phyloP scores from a whole-genome alignment of 1,284 basidiomycete species.

The Malassezia yamatoensis region DNA sequence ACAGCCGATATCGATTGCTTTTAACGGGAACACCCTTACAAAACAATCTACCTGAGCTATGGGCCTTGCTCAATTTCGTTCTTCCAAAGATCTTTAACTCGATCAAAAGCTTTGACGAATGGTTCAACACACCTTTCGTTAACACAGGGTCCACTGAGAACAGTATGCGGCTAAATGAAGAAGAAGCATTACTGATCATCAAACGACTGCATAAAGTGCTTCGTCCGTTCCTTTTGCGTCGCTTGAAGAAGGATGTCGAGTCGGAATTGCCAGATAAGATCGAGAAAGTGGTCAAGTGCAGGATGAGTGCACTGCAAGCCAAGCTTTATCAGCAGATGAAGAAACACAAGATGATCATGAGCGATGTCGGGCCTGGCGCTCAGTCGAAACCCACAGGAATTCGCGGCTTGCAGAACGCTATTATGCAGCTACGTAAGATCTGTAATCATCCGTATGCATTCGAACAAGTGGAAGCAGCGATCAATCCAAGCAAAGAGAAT shows the following conservation, averaged over 20 bases:
- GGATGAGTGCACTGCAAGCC: conserved; percentile 87
- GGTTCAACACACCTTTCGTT: conserved; percentile 99
- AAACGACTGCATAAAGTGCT: conserved; percentile 96
- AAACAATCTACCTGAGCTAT: conserved; percentile 96
- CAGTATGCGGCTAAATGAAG: conserved; percentile 92
- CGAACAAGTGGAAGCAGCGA: conserved; percentile 82
- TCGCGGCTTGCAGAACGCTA: conserved; percentile 72
- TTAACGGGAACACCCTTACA: conserved; percentile 95
- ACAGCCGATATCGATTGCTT: conserved; percentile 85
- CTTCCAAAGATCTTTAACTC: conserved; percentile 98
- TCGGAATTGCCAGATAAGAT: conserved; percentile 96
- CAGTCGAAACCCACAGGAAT: conserved; percentile 46
- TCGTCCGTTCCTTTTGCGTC: conserved; percentile 86
- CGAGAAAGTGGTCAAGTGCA: conserved; percentile 96
- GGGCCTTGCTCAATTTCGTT: conserved; percentile 96
- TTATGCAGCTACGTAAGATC: conserved; percentile 98
- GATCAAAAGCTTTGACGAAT: conserved; percentile 98
- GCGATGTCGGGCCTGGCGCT: conserved; percentile 29
- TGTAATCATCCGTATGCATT: conserved; percentile 77
- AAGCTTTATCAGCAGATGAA: conserved; percentile 97
- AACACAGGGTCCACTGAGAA: conserved; percentile 80
- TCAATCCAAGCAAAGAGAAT: conserved; percentile 69
- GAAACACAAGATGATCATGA: conserved; percentile 75
- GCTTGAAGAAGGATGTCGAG: conserved; percentile 98
- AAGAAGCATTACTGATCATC: conserved; percentile 95